Conservation (phyloP, 2,329 filamentous ascomycete species). For the Curvularia hawaiiensis region DNA sequence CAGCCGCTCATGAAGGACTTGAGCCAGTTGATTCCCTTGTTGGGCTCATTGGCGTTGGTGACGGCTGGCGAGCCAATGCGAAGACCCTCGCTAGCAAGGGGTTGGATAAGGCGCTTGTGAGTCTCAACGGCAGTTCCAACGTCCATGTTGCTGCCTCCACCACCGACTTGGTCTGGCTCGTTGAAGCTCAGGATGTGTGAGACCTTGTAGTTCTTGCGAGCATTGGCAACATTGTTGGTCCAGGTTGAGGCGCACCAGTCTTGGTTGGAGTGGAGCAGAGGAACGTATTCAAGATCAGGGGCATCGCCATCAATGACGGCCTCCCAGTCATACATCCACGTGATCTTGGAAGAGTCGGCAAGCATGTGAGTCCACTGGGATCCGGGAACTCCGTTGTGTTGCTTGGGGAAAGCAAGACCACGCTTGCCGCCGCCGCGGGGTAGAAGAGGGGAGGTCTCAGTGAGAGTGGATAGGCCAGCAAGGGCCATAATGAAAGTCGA, state of each 20-base stretch:
- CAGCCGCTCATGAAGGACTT: slow-evolving; percentile 35
- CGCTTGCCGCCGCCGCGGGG: slow-evolving; percentile 34
- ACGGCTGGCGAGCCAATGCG: slow-evolving; percentile 45
- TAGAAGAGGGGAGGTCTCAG: slow-evolving; percentile 35
- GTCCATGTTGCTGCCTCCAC: slow-evolving; percentile 37
- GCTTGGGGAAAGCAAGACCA: slow-evolving; percentile 39
- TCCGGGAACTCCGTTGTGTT: slow-evolving; percentile 29
- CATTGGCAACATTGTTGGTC: slow-evolving; percentile 34
- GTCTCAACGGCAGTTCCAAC: slow-evolving; percentile 26
- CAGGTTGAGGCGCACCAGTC: slow-evolving; percentile 37
- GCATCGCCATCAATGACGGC: slow-evolving; percentile 49
- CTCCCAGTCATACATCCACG: slow-evolving; percentile 74
- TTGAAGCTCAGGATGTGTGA: slow-evolving; percentile 45
- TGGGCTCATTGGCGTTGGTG: slow-evolving; percentile 35
- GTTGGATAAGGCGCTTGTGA: slow-evolving; percentile 37
- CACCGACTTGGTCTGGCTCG: slow-evolving; percentile 45
- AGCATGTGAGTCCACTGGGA: slow-evolving; percentile 32
- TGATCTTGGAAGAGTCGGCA: slow-evolving; percentile 45
- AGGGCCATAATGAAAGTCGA: slow-evolving; percentile 35
- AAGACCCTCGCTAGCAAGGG: slow-evolving; percentile 30
- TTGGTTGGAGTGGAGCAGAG: slow-evolving; percentile 52
- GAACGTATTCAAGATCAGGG: slow-evolving; percentile 63
- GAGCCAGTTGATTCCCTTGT: slow-evolving; percentile 41
- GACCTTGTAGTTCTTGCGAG: slow-evolving; percentile 37
- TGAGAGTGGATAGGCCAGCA: slow-evolving; percentile 35